Evolutionary conservation across 768 basidiomycete species (phyloP), one percentile per base, ranked within the genome.

Genomic region (Naganishia vaughanmartiniae): DNA sequence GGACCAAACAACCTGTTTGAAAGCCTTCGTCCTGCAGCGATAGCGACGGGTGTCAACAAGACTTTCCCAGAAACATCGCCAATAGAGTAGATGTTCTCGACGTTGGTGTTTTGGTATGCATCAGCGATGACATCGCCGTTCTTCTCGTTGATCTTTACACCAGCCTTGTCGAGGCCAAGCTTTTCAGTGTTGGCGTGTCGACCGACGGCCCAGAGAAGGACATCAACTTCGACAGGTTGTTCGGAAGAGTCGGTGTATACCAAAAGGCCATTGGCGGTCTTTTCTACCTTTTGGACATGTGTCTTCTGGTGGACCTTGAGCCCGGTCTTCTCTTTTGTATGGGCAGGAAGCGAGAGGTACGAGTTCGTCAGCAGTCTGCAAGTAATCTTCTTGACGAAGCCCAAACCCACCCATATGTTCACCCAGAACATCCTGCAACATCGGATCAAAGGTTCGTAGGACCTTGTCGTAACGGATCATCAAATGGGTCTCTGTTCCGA

Each of bases 41-140:
- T 95, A 51, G 96, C 96, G 12, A 99, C 96, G 19, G 96, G 96
- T 4, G 96, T 99, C 70, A 99, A 85, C 36, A 95, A 84, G 53
- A 88, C 91, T 81, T 96, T 94, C 72, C 96, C 96, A 74, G 87
- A 87, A 26, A 93, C 92, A 78, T 99, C 96, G 1, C 96, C 96
- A 69, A 98, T 89, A 1, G 93, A 87, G 54, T 85, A 88, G 74
- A 98, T 84, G 54, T 87, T 85, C 34, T 86, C 82, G 24, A 93
- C 86, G 65, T 79, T 85, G 63, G 91, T 87, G 78, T 89, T 88
- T 84, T 99, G 95, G 80, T 87, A 96, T 76, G 95, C 90, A 81
- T 99, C 92, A 42, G 93, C 92, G 39, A 89, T 75, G 57, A 98
- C 83, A 77, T 96, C 87, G n/a, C 93, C 92, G 75, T 89, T 89